phyloP scores from a whole-genome alignment of 2,329 filamentous ascomycete species.

The Lecanosticta acicola region DNA sequence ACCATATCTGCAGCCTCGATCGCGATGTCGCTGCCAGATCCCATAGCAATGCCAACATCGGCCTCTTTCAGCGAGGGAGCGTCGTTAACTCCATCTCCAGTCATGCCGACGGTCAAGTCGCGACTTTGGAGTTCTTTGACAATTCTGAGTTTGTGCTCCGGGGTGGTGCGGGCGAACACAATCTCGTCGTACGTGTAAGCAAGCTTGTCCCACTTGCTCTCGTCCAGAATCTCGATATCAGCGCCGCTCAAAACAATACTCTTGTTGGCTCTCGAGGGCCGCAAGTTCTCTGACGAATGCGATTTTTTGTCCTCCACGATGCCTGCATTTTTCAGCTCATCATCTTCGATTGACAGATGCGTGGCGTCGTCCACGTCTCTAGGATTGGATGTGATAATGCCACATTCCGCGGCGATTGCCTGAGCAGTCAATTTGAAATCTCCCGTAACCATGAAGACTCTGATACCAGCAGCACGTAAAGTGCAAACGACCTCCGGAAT shows the following conservation, averaged over 20 bases:
- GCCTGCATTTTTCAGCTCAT: constrained; percentile 27
- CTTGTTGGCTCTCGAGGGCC: constrained; percentile 33
- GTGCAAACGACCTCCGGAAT: constrained; percentile 56
- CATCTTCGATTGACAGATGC: constrained; percentile 40
- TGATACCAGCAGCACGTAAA: constrained; percentile 62
- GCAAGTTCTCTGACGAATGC: constrained; percentile 2
- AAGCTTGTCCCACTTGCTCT: constrained; percentile 63
- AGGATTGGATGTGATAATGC: constrained; percentile 57
- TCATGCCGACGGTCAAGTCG: constrained; percentile 53
- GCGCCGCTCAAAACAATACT: constrained; percentile 58
- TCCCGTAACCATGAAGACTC: constrained; percentile 78
- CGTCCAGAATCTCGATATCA: constrained; percentile 60
- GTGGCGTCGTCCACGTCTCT: constrained; percentile 49
- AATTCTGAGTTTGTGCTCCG: constrained; percentile 73
- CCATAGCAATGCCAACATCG: constrained; percentile 56
- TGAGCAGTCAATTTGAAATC: constrained; percentile 71
- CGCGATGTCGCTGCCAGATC: constrained; percentile 54
- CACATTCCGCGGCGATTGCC: constrained; percentile 66
- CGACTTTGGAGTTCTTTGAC: constrained; percentile 66
- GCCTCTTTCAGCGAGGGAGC: constrained; percentile 52
- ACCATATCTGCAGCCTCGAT: constrained; percentile 60
- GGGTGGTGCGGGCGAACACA: constrained; percentile 70
- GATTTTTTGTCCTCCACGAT: constrained; percentile 19
- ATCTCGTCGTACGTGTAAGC: constrained; percentile 64
- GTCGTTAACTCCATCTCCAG: constrained; percentile 47